Evolutionary conservation across 2,329 filamentous ascomycete species (phyloP), one percentile per base, ranked within the genome.

Genomic region (Talaromyces pinophilus): DNA sequence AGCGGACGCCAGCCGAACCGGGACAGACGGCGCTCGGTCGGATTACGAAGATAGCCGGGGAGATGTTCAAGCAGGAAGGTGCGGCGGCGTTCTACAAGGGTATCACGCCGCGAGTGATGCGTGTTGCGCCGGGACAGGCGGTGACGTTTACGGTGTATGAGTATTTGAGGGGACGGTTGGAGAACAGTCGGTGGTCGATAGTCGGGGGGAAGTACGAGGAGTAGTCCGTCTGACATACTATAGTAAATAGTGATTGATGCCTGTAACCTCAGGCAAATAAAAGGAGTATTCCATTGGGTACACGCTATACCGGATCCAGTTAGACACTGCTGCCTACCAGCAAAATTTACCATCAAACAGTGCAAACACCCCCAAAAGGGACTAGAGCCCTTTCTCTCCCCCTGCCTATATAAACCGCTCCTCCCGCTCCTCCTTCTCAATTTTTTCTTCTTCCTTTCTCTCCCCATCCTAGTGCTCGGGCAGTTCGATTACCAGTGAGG

Each of bases 31-130:
- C 95, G 13, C 79, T 96, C 72, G 86, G 87, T 67, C 85, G 95
- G 67, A 97, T 99, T 72, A 84, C 86, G 35, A 78, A 81, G 48
- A 99, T 99, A 72, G 89, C 92, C 62, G 85, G 81, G 65, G 90
- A 93, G 70, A 95, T 94, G 92, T 93, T 93, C 82, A 91, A 88
- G 89, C 92, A 96, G 82, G 95, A 99, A 82, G 95, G 95, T 42
- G 84, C 94, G 72, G 89, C 92, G 73, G 95, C 95, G 59, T 99
- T 99, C 82, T 99, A 97, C 85, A 98, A 98, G 86, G 95, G 95
- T 74, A 99, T 99, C 80, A 99, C 95, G 57, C 95, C 95, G 6
- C 88, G 95, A 73, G 91, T 99, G 72, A 98, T 98, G 93, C 88
- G 95, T 75, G 95, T 99, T 63, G 95, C 95, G 30, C 95, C 95